phyloP scores from a whole-genome alignment of 345 rosid species.

The Brassica rapa region DNA sequence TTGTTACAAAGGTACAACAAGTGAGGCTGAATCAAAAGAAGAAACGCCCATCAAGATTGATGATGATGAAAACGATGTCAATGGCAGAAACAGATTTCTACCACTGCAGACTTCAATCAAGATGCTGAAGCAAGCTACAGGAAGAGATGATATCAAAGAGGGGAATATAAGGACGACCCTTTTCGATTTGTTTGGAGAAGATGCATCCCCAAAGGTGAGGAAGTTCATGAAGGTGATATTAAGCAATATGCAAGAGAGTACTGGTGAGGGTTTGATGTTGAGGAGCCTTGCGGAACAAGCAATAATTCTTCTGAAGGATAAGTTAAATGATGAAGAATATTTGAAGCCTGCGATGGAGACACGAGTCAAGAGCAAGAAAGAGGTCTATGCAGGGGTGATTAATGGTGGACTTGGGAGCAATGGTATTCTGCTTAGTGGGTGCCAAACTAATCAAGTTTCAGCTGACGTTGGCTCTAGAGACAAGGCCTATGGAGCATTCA shows the following conservation, averaged over 20 bases:
- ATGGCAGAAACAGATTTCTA: constrained; percentile 48
- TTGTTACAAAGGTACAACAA: background rate
- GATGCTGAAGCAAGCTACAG: constrained; percentile 73
- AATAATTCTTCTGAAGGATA: constrained; percentile 68
- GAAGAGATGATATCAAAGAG: constrained; percentile 70
- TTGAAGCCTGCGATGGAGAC: constrained; percentile 49
- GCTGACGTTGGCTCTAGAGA: constrained; percentile 76
- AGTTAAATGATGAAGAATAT: constrained; percentile 68
- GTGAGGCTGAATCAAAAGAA: background rate
- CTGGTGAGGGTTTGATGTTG: constrained; percentile 45
- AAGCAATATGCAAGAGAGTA: constrained; percentile 47
- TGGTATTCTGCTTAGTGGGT: constrained; percentile 81
- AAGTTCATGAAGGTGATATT: constrained; percentile 80
- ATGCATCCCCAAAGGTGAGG: constrained; percentile 87
- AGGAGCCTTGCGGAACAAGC: constrained; percentile 69
- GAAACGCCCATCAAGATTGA: constrained; percentile 18
- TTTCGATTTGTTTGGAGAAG: constrained; percentile 76
- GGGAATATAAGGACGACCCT: constrained; percentile 80
- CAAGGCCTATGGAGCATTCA: constrained; percentile 78
- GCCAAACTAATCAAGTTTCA: constrained; percentile 81
- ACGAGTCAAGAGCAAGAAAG: constrained; percentile 42
- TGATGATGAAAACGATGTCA: background rate
- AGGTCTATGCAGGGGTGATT: constrained; percentile 67
- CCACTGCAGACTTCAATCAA: constrained; percentile 73
- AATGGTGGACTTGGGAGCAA: constrained; percentile 56